Evolutionary conservation across 2,329 filamentous ascomycete genomes (phyloP).

Genomic region (Chaetothyriales sp.): DNA sequence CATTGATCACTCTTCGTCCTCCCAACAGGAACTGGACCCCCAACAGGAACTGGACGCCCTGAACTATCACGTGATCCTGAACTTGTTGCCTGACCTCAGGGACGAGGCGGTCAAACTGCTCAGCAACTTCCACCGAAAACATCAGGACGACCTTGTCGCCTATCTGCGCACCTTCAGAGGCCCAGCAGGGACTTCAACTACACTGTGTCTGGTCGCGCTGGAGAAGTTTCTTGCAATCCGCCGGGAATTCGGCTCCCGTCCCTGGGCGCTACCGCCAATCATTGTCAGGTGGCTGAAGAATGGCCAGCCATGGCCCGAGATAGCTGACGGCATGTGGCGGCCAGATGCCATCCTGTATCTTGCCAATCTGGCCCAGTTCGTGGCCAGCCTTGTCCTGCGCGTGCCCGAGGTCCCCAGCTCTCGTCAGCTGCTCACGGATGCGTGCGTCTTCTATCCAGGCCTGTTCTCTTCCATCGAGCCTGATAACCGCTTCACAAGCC

Average conservation of each 20-base stretch:
- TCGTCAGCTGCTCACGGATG: not conserved
- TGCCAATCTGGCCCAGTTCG: conserved; percentile 31
- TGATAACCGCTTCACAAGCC: conserved; percentile 22
- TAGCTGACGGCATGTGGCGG: conserved; percentile 18
- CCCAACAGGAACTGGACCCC: too few relatives aligned
- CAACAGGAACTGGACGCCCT: not conserved
- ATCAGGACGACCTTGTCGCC: not conserved
- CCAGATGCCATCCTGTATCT: conserved; percentile 27
- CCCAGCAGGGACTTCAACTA: not conserved
- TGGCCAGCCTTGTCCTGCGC: conserved; percentile 20
- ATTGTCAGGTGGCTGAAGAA: conserved; percentile 21
- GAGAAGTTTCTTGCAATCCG: conserved; percentile 18
- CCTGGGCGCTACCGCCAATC: conserved; percentile 19
- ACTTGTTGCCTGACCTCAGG: conserved; percentile 7
- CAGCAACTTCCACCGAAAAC: conserved; percentile 3
- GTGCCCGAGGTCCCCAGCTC: not conserved
- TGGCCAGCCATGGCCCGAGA: conserved; percentile 13
- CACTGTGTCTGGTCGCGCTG: conserved; percentile 1
- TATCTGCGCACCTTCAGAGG: conserved; percentile 1
- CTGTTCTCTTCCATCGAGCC: not conserved
- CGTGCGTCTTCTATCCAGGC: not conserved
- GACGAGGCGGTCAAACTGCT: conserved; percentile 7
- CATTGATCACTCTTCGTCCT: not conserved
- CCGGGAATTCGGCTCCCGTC: conserved; percentile 17
- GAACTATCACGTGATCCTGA: conserved; percentile 10